Evolutionary conservation across 2,329 filamentous ascomycete species (phyloP), one percentile per base, ranked within the genome.

Genomic region (Xylaria sp.): DNA sequence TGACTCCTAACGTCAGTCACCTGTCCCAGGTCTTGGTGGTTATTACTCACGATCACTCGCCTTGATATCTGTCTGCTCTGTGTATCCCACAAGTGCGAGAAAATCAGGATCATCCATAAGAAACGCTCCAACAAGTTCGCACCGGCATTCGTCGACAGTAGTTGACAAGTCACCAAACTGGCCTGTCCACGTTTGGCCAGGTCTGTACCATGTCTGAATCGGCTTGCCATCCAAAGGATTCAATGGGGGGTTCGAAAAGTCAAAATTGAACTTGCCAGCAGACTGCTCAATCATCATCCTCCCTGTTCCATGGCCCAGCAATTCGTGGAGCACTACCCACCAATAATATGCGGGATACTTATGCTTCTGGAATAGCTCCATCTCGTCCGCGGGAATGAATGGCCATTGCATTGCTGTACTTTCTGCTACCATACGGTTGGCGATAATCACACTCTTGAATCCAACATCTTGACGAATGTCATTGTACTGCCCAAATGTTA

Each of bases 261-360:
- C 87, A 74, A 92, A 91, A 76, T 91, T 91, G 81, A 80, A 90
- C n/a, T 81, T 79, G 11, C 85, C 85, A 0, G 81, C 78, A 2
- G 80, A 74, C 1, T 81, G 85, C 26, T 53, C 48, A 28, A 31
- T 31, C 26, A 53, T 31, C 23, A 53, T 31, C 48, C 13, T 53
- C 9, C 48, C 48, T n/a, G 26, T 53, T n/a, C 48, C 48, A 44
- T 90, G 89, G 11, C 89, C 89, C 2, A 90, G 80, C 4, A 90
- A 84, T 76, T 90, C 88, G 79, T 93, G 91, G 10, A 93, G 85
- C 31, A 89, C 90, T 53, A 92, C 90, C 80, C 91, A 90, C 15
- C 91, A 88, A 77, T 92, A 90, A 75, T 92, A 92, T 0, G 89
- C 88, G 6, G 85, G 83, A 71, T 90, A 88, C 48, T 89, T 88